phyloP scores from a whole-genome alignment of 768 basidiomycete genomes.

The Mycena leptocephala region DNA sequence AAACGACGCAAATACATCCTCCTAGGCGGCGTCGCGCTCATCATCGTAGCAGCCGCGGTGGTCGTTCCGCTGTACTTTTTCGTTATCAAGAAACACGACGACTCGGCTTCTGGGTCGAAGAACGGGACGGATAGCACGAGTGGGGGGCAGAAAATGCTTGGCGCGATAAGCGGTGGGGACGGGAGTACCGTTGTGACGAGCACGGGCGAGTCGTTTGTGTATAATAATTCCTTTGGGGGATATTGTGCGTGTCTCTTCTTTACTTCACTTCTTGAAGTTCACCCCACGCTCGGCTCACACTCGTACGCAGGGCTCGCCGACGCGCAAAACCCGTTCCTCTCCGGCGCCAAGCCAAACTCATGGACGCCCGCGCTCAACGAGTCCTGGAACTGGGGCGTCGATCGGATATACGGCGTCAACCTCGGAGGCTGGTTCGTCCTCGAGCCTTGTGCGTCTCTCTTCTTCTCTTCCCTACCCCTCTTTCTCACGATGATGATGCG shows the following conservation, averaged over 20 bases:
- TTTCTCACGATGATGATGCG: too few species aligned
- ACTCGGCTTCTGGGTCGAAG: neutral
- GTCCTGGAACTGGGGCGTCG: slow-evolving; percentile 78
- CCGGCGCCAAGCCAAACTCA: slow-evolving; percentile 71
- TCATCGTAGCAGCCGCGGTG: slow-evolving; percentile 61
- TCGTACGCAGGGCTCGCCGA: slow-evolving; percentile 70
- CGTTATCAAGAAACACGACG: slow-evolving; percentile 61
- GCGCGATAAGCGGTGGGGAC: slow-evolving; percentile 71
- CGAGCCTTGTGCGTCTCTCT: slow-evolving; percentile 65
- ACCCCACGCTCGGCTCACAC: neutral
- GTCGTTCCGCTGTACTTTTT: slow-evolving; percentile 73
- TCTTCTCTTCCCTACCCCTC: too few species aligned
- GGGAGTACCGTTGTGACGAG: slow-evolving; percentile 77
- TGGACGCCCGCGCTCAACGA: slow-evolving; percentile 88
- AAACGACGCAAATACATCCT: slow-evolving; percentile 10
- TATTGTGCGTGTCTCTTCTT: slow-evolving; percentile 67
- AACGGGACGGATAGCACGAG: slow-evolving; percentile 22
- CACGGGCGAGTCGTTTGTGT: slow-evolving; percentile 83
- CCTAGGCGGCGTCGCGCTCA: slow-evolving; percentile 55
- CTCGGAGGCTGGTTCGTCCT: slow-evolving; percentile 84
- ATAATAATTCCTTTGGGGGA: slow-evolving; percentile 85
- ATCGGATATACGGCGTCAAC: slow-evolving; percentile 81
- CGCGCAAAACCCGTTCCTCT: slow-evolving; percentile 83
- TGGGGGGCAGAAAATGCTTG: neutral
- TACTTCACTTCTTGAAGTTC: slow-evolving; percentile 27